phyloP scores from a whole-genome alignment of 2,329 filamentous ascomycete genomes.

The Aspergillus ruber region DNA sequence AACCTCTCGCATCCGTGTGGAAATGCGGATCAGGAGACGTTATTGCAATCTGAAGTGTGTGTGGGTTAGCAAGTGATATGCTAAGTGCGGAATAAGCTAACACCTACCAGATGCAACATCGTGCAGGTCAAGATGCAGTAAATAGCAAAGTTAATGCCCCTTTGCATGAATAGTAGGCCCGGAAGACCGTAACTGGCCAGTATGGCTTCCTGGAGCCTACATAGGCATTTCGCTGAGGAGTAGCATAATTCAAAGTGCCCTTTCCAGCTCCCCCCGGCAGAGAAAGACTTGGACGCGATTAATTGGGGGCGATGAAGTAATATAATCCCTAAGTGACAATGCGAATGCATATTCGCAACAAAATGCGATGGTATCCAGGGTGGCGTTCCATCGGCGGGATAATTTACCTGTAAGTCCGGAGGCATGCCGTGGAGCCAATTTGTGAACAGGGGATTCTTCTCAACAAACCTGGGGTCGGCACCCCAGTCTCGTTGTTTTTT shows the following conservation, averaged over 20 bases:
- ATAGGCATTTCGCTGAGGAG: conserved; percentile 74
- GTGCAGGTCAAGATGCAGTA: conserved; percentile 87
- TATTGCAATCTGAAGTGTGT: conserved; percentile 64
- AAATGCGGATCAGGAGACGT: conserved; percentile 88
- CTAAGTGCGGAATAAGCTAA: background rate
- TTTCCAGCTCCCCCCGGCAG: conserved; percentile 71
- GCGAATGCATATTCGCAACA: conserved; percentile 80
- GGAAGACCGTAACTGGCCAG: conserved; percentile 68
- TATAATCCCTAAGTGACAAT: conserved; percentile 79
- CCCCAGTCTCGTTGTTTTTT: conserved; percentile 80
- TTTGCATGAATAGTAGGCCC: conserved; percentile 83
- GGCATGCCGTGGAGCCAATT: conserved; percentile 73
- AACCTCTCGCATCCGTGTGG: conserved; percentile 76
- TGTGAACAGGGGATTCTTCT: conserved; percentile 69
- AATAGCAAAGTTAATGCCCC: conserved; percentile 92
- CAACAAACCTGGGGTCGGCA: conserved; percentile 73
- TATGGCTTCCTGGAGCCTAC: conserved; percentile 78
- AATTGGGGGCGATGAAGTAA: conserved; percentile 84
- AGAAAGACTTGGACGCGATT: conserved; percentile 66
- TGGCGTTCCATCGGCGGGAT: conserved; percentile 68
- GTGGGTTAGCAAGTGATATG: background rate
- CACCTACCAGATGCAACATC: conserved; percentile 81
- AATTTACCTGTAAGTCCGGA: conserved; percentile 67
- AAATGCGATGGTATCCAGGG: conserved; percentile 85
- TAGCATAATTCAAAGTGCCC: conserved; percentile 83